Evolutionary conservation across 1,284 basidiomycete genomes (phyloP), one percentile per base, ranked within the genome.

Genomic region (Fomitopsis betulina): DNA sequence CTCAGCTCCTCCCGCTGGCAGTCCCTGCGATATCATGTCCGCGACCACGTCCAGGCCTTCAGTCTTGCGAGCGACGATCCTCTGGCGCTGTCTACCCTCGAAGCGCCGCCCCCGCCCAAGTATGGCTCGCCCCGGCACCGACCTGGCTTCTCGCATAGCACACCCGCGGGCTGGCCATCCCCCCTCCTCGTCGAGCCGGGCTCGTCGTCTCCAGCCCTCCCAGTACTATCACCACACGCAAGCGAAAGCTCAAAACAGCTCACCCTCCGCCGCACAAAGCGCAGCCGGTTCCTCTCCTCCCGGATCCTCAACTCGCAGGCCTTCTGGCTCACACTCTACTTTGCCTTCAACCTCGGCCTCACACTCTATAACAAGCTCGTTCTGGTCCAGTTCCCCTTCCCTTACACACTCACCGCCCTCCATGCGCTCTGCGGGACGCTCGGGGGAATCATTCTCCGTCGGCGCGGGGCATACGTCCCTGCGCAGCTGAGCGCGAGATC

Each of bases 301-400:
- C 19, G 52, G 5, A 69, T 70, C 50, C 68, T 68, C 57, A 63
- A 73, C 12, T 77, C 76, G 0, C 72, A 76, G 58, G 63, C 73
- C 0, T 74, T 80, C 59, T 94, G 92, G 91, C 80, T 96, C 19
- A 67, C 72, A 10, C 76, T 93, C 59, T 97, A 96, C 77, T 96
- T 98, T 67, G 74, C 78, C 60, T 90, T 96, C 81, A 97, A 97
- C 72, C 85, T 98, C 35, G 82, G 83, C 7, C 82, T 97, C 62
- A 97, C 95, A 1, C 76, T 98, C 43, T 96, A 93, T 76, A 97
- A 97, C 83, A 97, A 98, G 75, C 79, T 85, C 43, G 87, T 97
- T 10, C 83, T 97, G 58, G 86, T 91, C 55, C 83, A 82, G 57
- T 97, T 97, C 71, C 95, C 95, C 0, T 97, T 93, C 68, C 94